phyloP scores from a whole-genome alignment of 2,329 filamentous ascomycete genomes.

The Neofusicoccum sp. region DNA sequence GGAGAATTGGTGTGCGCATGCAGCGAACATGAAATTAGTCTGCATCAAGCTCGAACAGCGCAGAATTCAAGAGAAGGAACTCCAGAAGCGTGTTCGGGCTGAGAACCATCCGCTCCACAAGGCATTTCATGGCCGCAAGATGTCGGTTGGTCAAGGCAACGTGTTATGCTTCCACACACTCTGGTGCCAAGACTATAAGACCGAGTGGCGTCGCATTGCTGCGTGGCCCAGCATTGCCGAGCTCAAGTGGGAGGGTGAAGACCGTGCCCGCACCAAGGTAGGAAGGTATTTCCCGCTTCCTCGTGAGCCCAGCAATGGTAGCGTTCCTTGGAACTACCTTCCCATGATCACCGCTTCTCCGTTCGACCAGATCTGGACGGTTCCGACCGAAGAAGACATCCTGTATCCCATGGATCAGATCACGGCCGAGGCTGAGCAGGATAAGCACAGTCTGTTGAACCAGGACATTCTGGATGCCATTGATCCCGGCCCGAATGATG shows the following conservation, averaged over 20 bases:
- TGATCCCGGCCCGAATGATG: conserved; percentile 15
- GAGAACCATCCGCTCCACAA: neutral
- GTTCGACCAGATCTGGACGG: conserved; percentile 41
- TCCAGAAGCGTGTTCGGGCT: neutral
- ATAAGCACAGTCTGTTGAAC: conserved; percentile 22
- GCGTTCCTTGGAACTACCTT: conserved; percentile 47
- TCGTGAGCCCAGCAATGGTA: conserved; percentile 43
- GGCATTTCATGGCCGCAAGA: conserved; percentile 9
- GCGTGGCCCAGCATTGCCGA: conserved; percentile 46
- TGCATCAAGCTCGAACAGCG: conserved; percentile 5
- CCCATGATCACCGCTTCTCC: conserved; percentile 39
- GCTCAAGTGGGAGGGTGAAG: conserved; percentile 52
- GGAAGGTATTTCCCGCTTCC: conserved; percentile 48
- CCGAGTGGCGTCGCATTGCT: conserved; percentile 37
- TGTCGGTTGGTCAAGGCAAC: conserved; percentile 23
- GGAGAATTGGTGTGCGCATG: conserved; percentile 17
- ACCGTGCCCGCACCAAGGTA: conserved; percentile 46
- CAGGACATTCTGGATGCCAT: conserved; percentile 23
- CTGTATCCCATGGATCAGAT: conserved; percentile 41
- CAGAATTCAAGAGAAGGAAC: conserved; percentile 15
- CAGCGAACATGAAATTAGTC: conserved; percentile 2
- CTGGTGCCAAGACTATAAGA: conserved; percentile 36
- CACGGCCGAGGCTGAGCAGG: conserved; percentile 17
- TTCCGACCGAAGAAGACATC: conserved; percentile 42
- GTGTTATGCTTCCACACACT: conserved; percentile 45